A percentile compares a stretch with the other conserved stretches of the same genome.
These are phyloP conservation scores for Pyrus hybrid DNA, from an alignment of 331 rosid genomes.

Conservation along the genomic window DNA sequence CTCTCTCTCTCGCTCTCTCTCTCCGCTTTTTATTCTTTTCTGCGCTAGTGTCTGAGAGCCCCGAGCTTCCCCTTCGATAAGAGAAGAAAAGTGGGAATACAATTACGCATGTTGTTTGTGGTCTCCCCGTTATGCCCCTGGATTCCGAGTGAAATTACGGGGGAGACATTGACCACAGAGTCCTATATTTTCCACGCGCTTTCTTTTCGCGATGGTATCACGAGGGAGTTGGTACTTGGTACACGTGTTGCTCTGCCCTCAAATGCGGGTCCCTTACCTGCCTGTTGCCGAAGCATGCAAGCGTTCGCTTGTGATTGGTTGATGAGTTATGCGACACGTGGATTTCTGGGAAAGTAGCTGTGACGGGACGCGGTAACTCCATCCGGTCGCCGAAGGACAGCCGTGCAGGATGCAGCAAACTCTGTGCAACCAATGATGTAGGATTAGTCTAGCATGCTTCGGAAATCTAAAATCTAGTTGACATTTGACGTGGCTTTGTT, in stretches of 20 bases:
- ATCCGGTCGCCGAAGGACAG: not conserved
- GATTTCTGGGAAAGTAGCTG: not conserved
- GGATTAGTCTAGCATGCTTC: not conserved
- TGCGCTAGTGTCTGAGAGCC: constrained; percentile 20
- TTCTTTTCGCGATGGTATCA: constrained; percentile 14
- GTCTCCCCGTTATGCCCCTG: constrained; percentile 25
- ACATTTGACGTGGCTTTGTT: not conserved
- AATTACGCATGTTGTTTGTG: constrained; percentile 3
- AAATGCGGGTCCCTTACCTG: constrained; percentile 6
- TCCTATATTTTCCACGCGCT: constrained; percentile 16
- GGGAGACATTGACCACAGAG: constrained; percentile 2
- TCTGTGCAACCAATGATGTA: not conserved
- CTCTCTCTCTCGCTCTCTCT: constrained; percentile 1
- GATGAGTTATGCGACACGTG: not conserved
- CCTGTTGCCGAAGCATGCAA: constrained; percentile 1
- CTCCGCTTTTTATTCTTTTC: constrained; percentile 18
- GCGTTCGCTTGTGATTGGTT: constrained; percentile 7
- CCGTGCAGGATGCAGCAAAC: not conserved
- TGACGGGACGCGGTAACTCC: not conserved
- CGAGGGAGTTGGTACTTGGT: constrained; percentile 6
- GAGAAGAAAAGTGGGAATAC: constrained; percentile 23
- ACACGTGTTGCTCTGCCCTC: not conserved
- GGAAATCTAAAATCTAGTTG: not conserved
- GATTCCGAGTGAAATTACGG: not conserved
- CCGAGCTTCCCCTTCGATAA: constrained; percentile 19